Base-by-base conservation (phyloP, 2,329 filamentous ascomycete genomes). In the Fusarium piperis region DNA sequence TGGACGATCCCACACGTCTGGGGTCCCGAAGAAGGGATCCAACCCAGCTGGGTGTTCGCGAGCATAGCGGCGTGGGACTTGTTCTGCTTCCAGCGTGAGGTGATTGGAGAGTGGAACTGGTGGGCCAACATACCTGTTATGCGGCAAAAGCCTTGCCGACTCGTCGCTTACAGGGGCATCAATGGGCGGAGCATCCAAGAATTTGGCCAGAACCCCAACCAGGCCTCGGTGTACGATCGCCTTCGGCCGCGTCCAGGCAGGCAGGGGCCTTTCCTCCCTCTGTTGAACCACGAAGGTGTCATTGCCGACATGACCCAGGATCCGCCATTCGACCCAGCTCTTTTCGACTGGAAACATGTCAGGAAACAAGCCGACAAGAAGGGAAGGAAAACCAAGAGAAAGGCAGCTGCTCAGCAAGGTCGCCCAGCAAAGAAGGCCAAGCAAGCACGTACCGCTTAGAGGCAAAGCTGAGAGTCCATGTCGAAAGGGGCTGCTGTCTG, bases 61-160 rank as follows among this genome's bases (percentile, higher is more conserved):
- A 69, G 68, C 3, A 69, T 71, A 65, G 68, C 68, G 12, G 68
- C 65, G 1, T 69, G 60, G 64, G 68, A 71, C 20, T 11, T 72
- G 2, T 28, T 15, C 4, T 64, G 44, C 12, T 69, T 71, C 35
- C 57, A 71, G 0, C 3, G 1, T 2, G 0, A 2, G 0, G 59
- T 71, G 0, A 35, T 71, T 3, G 12, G 68, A 0, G 0, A 0
- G 0, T 60, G 16, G 13, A 18, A 65, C 4, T 6, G 1, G 6
- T 1, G 1, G 7, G 48, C 52, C 2, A 2, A 16, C 3, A 8
- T 16, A 0, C 16, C 18, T 4, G 16, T 46, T 1, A 8, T 1
- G 13, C 11, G 15, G n/a, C 41, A 10, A 28, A 70, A 46, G 0
- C 36, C 30, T 4, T 30, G 65, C 1, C 52, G 3, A 0, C 7